Conservation (phyloP, 2,329 filamentous ascomycete genomes). For the Tolypocladium ovalisporum region DNA sequence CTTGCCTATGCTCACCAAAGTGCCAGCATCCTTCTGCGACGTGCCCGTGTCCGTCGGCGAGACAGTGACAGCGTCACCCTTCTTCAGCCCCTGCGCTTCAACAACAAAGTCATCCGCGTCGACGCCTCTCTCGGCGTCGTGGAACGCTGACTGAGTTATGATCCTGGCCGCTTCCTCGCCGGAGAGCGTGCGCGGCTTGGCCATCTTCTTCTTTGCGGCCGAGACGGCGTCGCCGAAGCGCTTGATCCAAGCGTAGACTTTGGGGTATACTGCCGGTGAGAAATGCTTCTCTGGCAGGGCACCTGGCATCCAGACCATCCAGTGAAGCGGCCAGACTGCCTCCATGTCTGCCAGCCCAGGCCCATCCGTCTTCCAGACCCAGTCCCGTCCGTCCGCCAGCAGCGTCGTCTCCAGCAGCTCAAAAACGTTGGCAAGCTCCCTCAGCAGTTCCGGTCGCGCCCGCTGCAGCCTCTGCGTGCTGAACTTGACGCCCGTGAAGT, state of each 20-base stretch:
- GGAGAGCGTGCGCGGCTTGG: slow-evolving; percentile 29
- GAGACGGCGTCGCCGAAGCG: slow-evolving; percentile 44
- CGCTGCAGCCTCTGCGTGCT: slow-evolving; percentile 12
- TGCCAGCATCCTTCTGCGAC: slow-evolving; percentile 46
- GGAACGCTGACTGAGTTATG: slow-evolving; percentile 34
- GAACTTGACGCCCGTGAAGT: slow-evolving; percentile 22
- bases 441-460: slow-evolving; percentile 41
- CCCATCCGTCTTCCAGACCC: slow-evolving; percentile 43
- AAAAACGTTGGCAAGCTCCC: slow-evolving; percentile 42
- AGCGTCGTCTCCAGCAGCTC: slow-evolving; percentile 49
- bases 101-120: slow-evolving; percentile 37
- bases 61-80: slow-evolving; percentile 44
- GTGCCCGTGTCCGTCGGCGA: slow-evolving; percentile 53
- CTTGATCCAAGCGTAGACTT: slow-evolving; percentile 50
- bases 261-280: slow-evolving; percentile 41
- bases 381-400: slow-evolving; percentile 54
- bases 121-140: slow-evolving; percentile 30
- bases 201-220: slow-evolving; percentile 23
- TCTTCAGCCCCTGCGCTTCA: slow-evolving; percentile 33
- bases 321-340: slow-evolving; percentile 57
- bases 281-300: slow-evolving; percentile 43
- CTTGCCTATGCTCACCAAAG: slow-evolving; percentile 37
- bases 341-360: slow-evolving; percentile 58
- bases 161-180: slow-evolving; percentile 41
- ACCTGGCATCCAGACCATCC: slow-evolving; percentile 45